phyloP scores from a whole-genome alignment of 2,329 filamentous ascomycete genomes.

The Sporothrix brunneoviolacea region DNA sequence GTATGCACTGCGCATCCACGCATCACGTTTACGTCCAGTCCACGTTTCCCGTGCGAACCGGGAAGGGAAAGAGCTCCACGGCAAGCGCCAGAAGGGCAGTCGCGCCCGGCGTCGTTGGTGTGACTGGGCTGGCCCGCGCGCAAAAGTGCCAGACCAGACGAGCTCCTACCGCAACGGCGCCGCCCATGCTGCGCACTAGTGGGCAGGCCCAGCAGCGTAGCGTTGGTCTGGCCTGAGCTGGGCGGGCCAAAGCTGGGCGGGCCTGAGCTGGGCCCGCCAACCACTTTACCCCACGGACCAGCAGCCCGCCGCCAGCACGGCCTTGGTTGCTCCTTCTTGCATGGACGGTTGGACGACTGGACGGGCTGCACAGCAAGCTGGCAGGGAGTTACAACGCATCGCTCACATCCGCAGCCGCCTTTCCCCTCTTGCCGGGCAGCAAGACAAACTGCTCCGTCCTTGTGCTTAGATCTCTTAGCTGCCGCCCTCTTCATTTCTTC shows the following conservation, averaged over 20 bases:
- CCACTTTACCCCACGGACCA: conserved; percentile 2
- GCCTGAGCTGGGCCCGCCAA: not conserved
- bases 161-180: too few relatives aligned
- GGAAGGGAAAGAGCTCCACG: too few relatives aligned
- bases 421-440: conserved; percentile 9
- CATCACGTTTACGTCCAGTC: not conserved
- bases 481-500: not conserved
- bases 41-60: too few relatives aligned
- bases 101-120: too few relatives aligned
- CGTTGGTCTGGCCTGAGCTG: not conserved
- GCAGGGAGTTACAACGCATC: conserved; percentile 9
- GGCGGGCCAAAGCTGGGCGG: too few relatives aligned
- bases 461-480: conserved; percentile 5
- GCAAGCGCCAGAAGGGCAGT: too few relatives aligned
- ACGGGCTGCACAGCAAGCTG: conserved; percentile 2
- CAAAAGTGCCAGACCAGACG: too few relatives aligned
- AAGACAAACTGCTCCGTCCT: conserved; percentile 2
- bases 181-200: too few relatives aligned
- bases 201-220: too few relatives aligned
- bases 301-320: conserved; percentile 1
- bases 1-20: not conserved
- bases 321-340: conserved; percentile 2
- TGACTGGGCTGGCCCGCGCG: too few relatives aligned
- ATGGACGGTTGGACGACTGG: not conserved
- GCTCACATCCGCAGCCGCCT: conserved; percentile 9